phyloP scores from a whole-genome alignment of 192 early-diverging fungal genomes.

The Umbelopsis ramanniana region DNA sequence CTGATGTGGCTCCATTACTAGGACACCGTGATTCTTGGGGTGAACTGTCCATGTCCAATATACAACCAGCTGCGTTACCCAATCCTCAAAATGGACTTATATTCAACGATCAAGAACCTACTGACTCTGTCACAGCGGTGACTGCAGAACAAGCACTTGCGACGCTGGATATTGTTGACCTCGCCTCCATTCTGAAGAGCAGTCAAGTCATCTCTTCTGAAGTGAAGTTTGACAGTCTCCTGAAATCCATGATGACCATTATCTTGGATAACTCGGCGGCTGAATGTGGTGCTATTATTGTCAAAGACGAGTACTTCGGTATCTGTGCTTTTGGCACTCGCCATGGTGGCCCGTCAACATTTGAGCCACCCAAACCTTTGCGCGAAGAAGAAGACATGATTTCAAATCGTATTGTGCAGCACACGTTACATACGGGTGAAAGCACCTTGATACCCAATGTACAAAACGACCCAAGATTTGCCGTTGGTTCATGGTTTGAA shows the following conservation, averaged over 20 bases:
- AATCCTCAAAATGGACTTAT: conserved; percentile 3
- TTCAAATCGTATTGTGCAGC: conserved; percentile 37
- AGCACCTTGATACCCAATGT: conserved; percentile 36
- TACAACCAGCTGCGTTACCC: not conserved
- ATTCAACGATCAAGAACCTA: conserved; percentile 24
- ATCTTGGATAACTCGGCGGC: conserved; percentile 44
- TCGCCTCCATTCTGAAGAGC: conserved; percentile 42
- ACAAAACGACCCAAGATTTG: conserved; percentile 33
- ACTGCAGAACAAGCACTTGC: conserved; percentile 39
- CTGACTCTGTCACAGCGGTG: conserved; percentile 24
- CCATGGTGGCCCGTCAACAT: conserved; percentile 32
- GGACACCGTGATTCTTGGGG: conserved; percentile 30
- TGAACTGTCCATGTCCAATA: conserved; percentile 22
- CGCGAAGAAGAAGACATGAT: conserved; percentile 33
- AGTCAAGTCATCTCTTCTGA: conserved; percentile 42
- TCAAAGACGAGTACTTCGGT: conserved; percentile 38
- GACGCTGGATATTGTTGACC: conserved; percentile 39
- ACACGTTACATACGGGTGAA: conserved; percentile 35
- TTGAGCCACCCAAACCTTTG: conserved; percentile 38
- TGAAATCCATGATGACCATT: conserved; percentile 43
- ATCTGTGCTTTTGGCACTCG: conserved; percentile 40
- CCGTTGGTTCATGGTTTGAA: conserved; percentile 40
- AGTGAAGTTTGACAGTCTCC: conserved; percentile 40
- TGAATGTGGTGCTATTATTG: conserved; percentile 42
- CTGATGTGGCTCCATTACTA: conserved; percentile 34